Percentiles rank a stretch among this genome's conserved stretches.
Evolutionary conservation across 257 asterid species (phyloP).

Genomic region (Rhazya stricta): DNA sequence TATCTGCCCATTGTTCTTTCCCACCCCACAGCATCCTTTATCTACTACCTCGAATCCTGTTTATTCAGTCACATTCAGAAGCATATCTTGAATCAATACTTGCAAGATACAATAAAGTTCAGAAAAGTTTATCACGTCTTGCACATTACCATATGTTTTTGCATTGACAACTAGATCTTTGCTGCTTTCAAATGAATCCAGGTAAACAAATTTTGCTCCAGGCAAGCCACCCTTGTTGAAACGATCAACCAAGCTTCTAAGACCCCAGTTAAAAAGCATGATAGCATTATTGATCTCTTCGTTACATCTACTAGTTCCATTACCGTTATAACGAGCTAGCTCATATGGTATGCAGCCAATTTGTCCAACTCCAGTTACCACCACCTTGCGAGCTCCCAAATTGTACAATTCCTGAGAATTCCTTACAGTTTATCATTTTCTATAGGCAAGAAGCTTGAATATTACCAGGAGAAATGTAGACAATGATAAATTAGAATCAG

Average conservation of each 20-base stretch:
- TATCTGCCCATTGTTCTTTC: conserved; percentile 82
- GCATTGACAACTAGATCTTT: conserved; percentile 62
- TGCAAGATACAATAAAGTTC: background rate
- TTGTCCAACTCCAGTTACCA: conserved; percentile 65
- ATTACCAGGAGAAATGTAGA: too few relatives aligned
- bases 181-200: conserved; percentile 63
- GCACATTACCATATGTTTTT: conserved; percentile 44
- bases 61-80: background rate
- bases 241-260: conserved; percentile 48
- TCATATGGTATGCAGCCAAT: conserved; percentile 88
- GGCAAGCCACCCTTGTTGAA: conserved; percentile 56
- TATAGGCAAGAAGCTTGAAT: too few relatives aligned
- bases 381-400: conserved; percentile 77
- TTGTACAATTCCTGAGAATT: too few relatives aligned
- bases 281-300: conserved; percentile 83
- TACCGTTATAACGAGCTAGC: conserved; percentile 66
- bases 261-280: conserved; percentile 57
- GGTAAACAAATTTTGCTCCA: conserved; percentile 68
- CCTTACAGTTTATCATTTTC: too few relatives aligned
- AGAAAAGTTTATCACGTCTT: background rate
- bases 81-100: background rate
- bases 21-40: conserved; percentile 86
- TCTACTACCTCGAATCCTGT: conserved; percentile 80
- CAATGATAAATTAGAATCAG: too few relatives aligned
- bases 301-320: conserved; percentile 60